Evolutionary conservation across 257 asterid genomes (phyloP).

Genomic region (Solanum lycopersicoides): DNA sequence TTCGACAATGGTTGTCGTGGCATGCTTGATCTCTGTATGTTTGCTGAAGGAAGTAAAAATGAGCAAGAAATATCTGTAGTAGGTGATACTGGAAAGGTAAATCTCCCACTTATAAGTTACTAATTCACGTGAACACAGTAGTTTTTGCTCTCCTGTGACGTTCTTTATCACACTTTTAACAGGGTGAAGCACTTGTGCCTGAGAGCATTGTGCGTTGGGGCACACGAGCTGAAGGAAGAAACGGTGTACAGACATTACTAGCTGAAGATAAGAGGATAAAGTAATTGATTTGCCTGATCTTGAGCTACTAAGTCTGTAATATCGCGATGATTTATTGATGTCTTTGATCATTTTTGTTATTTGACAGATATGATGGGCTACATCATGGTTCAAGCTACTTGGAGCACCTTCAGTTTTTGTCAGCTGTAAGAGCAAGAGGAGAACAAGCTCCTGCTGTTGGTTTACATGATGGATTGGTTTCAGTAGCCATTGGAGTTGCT

Average conservation of each 20-base stretch:
- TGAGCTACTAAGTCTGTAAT: background rate
- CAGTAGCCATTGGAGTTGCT: slow-evolving; percentile 97
- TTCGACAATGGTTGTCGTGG: slow-evolving; percentile 82
- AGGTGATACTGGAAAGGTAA: slow-evolving; percentile 86
- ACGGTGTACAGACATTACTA: slow-evolving; percentile 44
- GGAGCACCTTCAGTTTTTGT: slow-evolving; percentile 72
- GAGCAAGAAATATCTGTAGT: slow-evolving; percentile 94
- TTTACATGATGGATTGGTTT: slow-evolving; percentile 67
- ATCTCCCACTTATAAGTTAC: background rate
- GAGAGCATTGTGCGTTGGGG: slow-evolving; percentile 82
- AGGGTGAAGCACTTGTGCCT: slow-evolving; percentile 97
- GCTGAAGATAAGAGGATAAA: slow-evolving; percentile 65
- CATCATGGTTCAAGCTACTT: slow-evolving; percentile 97
- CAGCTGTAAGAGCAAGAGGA: slow-evolving; percentile 55
- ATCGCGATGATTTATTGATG: background rate
- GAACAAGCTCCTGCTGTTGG: slow-evolving; percentile 54
- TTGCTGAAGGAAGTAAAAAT: slow-evolving; percentile 91
- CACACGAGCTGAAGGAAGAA: slow-evolving; percentile 54
- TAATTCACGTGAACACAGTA: background rate
- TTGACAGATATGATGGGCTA: slow-evolving; percentile 63
- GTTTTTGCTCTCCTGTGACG: background rate
- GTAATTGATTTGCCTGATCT: slow-evolving; percentile 23
- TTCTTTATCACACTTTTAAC: background rate
- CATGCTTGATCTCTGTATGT: slow-evolving; percentile 92
- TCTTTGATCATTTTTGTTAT: background rate